Percentiles rank a stretch among this genome's conserved stretches.
Conservation (phyloP, 2,329 filamentous ascomycete species). For the Decorospora gaudefroyi region DNA sequence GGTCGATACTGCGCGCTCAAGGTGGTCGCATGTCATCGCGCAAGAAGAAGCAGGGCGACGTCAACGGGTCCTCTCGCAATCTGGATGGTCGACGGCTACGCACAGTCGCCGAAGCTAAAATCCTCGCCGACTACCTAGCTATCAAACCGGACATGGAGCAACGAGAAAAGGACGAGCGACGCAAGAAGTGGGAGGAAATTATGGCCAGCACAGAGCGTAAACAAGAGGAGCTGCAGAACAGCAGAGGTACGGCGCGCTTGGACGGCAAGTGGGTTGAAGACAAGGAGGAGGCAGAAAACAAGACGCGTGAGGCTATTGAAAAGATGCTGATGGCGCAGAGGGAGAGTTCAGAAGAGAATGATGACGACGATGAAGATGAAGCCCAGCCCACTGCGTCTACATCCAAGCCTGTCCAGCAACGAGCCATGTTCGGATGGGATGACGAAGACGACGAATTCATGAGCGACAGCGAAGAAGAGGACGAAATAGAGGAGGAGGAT, state of each 20-base stretch:
- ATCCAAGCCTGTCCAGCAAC: constrained; percentile 43
- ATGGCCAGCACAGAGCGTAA: constrained; percentile 81
- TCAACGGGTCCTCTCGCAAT: constrained; percentile 89
- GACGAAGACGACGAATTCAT: constrained; percentile 65
- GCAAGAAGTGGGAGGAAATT: constrained; percentile 84
- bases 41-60: constrained; percentile 82
- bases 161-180: constrained; percentile 84
- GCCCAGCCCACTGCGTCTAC: constrained; percentile 31
- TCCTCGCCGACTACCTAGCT: constrained; percentile 89
- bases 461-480: constrained; percentile 55
- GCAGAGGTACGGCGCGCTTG: constrained; percentile 65
- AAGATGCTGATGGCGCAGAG: constrained; percentile 52
- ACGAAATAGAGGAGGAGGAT: constrained; percentile 46
- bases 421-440: constrained; percentile 74
- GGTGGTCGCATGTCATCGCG: constrained; percentile 98
- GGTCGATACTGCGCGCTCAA: constrained; percentile 92
- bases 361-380: constrained; percentile 41
- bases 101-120: constrained; percentile 94
- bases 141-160: constrained; percentile 97
- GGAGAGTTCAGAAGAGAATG: constrained; percentile 48
- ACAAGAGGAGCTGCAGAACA: constrained; percentile 80
- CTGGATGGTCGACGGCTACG: constrained; percentile 86
- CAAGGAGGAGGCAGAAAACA: constrained; percentile 86
- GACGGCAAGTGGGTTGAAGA: constrained; percentile 95
- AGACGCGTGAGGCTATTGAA: constrained; percentile 75